phyloP scores from a whole-genome alignment of 306 rosid genomes.

The Quillaja saponaria region DNA sequence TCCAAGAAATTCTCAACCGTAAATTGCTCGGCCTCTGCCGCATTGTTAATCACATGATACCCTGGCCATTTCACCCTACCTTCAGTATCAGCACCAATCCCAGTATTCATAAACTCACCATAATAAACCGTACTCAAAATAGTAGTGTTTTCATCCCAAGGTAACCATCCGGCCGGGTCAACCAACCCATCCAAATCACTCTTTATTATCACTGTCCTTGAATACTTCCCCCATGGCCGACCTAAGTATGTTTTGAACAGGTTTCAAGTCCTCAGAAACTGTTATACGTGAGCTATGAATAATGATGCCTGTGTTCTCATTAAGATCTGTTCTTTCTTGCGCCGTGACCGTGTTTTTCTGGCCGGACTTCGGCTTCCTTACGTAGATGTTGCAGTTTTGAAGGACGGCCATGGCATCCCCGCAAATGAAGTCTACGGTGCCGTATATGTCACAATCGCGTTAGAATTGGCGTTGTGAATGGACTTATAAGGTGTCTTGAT shows the following conservation, averaged over 20 bases:
- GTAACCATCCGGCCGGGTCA: slow-evolving; percentile 60
- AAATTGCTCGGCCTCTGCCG: too few relatives aligned
- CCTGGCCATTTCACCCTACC: too few relatives aligned
- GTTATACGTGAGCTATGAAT: slow-evolving; percentile 52
- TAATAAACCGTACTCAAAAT: too few relatives aligned
- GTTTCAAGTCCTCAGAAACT: slow-evolving; percentile 43
- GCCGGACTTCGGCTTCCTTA: slow-evolving; percentile 45
- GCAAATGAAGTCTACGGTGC: slow-evolving; percentile 77
- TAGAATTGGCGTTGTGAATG: slow-evolving; percentile 74
- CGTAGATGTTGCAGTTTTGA: slow-evolving; percentile 68
- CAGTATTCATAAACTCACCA: too few relatives aligned
- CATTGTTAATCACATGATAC: too few relatives aligned
- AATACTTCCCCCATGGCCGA: slow-evolving; percentile 72
- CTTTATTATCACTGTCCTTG: slow-evolving; percentile 73
- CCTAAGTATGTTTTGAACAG: slow-evolving; percentile 54
- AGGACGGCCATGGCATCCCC: slow-evolving; percentile 56
- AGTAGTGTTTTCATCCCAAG: slow-evolving; percentile 38
- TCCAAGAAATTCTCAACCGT: too few relatives aligned
- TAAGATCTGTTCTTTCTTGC: slow-evolving; percentile 63
- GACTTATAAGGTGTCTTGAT: slow-evolving; percentile 79
- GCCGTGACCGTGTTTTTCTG: slow-evolving; percentile 68
- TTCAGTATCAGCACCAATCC: too few relatives aligned
- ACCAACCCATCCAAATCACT: slow-evolving; percentile 44
- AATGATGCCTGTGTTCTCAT: slow-evolving; percentile 66
- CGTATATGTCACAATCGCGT: slow-evolving; percentile 72